These are phyloP conservation scores for Margaritispora aquatica DNA, from an alignment of 495 filamentous ascomycete genomes.

Conservation along the genomic window DNA sequence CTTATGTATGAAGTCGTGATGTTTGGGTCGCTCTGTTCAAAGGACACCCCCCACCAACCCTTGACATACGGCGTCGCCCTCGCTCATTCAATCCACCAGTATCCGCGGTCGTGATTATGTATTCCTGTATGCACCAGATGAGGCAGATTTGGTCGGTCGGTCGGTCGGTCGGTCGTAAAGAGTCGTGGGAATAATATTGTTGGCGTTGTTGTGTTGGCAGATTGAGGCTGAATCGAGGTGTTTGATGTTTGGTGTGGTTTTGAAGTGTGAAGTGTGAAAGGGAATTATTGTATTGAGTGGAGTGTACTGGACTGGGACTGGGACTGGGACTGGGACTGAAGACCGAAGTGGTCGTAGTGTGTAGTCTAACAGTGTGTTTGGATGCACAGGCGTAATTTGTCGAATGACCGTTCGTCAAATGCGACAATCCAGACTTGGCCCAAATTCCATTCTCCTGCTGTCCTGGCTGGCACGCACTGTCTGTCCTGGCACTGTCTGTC, in stretches of 20 bases:
- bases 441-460: too few species aligned
- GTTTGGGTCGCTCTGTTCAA: background rate
- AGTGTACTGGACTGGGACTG: too few species aligned
- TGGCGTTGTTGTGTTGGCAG: background rate
- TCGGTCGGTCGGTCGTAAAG: too few species aligned
- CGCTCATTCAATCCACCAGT: background rate
- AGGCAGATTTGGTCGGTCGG: background rate
- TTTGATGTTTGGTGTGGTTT: too few species aligned
- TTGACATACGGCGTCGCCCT: conserved; percentile 7
- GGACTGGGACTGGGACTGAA: too few species aligned
- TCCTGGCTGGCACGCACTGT: too few species aligned
- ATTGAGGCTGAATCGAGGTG: background rate
- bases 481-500: too few species aligned
- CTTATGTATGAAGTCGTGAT: background rate
- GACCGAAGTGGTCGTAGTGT: background rate
- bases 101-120: too few species aligned
- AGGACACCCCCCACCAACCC: conserved; percentile 5
- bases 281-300: background rate
- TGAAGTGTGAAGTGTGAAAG: too few species aligned
- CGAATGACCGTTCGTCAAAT: too few species aligned
- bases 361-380: background rate
- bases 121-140: too few species aligned
- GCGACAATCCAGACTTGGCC: too few species aligned
- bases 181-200: background rate
- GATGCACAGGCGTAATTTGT: background rate